These are phyloP conservation scores for Cylindrodendrum hubeiense DNA, from an alignment of 2,329 filamentous ascomycete genomes.

Conservation along the genomic window DNA sequence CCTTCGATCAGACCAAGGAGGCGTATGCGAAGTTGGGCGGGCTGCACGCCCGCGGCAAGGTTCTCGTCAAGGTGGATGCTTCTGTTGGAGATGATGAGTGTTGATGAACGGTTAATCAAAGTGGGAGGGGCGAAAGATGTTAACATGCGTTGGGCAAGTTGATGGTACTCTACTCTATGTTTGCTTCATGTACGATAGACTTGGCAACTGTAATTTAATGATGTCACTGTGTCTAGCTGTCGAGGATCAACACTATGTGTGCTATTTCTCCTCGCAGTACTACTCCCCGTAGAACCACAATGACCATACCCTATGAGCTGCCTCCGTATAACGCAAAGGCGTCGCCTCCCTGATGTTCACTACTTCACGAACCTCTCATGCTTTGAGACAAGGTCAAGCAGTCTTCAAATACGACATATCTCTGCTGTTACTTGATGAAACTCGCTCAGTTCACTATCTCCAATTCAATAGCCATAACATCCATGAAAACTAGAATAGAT, in stretches of 20 bases:
- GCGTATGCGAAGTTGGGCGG: slow-evolving; percentile 51
- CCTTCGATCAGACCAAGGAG: slow-evolving; percentile 51
- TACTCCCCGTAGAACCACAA: too few species aligned
- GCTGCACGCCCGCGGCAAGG: slow-evolving; percentile 53
- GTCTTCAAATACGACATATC: not conserved
- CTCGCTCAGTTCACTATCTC: not conserved
- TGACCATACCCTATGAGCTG: too few species aligned
- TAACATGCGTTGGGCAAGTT: not conserved
- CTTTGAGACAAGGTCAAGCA: not conserved
- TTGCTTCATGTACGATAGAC: not conserved
- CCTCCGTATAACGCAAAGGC: too few species aligned
- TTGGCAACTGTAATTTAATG: not conserved
- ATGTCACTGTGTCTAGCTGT: not conserved
- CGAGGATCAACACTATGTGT: not conserved
- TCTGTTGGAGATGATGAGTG: slow-evolving; percentile 41
- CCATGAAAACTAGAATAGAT: not conserved
- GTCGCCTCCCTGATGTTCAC: too few species aligned
- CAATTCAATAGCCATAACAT: not conserved
- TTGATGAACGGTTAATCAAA: not conserved
- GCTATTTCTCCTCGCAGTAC: too few species aligned
- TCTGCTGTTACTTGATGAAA: not conserved
- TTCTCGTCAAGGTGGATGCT: slow-evolving; percentile 50
- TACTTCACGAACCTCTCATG: not conserved
- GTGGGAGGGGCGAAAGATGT: too few species aligned
- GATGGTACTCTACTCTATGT: not conserved